Base-by-base conservation (phyloP, 164 flowering plant species). In the Macadamia tetraphylla region DNA sequence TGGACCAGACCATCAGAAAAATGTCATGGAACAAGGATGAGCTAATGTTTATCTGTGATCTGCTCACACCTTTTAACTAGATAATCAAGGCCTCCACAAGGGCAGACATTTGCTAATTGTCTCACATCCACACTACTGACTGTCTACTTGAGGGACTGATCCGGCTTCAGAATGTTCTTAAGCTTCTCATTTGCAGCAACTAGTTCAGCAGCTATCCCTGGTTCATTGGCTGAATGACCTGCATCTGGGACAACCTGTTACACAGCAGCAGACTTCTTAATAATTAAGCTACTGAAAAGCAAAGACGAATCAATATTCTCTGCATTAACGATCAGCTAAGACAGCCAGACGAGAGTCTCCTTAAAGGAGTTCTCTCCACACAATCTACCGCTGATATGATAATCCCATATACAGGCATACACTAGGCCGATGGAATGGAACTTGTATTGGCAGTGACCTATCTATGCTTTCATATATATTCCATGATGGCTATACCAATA, bases 181-280 rank as follows among this genome's bases (percentile, higher is more conserved):
- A 88, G 74, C 72, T 81, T 88, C 78, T 88, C 92, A 63, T 81
- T 91, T 66, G 88, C 94, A 70, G 88, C 89, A 68, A 91, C 97
- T 56, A 91, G 87, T 75, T 91, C 91, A n/a, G 87, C 88, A 23
- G 94, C 75, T 70, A 82, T 85, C 57, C 91, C 92, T 5, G 82
- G 85, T 73, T 88, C 94, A 73, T 88, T 88, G 10, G 93, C 97
- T 3, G 95, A 91, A 77, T 91, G 97, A 17, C 95, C 95, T 31
- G 97, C 91, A 79, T 89, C 87, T 58, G 77, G 74, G 55, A 87
- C 85, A 48, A 91, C 79, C 97, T 91, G 81, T 70, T 60, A 14
- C 66, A 77, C 1, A 67, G 31, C 8, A 11, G 13, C 58, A 35
- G 40, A 35, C 40, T 35, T 35, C 5, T 46, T 46, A 30, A 13